Evolutionary conservation across 2,329 filamentous ascomycete genomes (phyloP).

Genomic region (Pyrenochaeta sp.): DNA sequence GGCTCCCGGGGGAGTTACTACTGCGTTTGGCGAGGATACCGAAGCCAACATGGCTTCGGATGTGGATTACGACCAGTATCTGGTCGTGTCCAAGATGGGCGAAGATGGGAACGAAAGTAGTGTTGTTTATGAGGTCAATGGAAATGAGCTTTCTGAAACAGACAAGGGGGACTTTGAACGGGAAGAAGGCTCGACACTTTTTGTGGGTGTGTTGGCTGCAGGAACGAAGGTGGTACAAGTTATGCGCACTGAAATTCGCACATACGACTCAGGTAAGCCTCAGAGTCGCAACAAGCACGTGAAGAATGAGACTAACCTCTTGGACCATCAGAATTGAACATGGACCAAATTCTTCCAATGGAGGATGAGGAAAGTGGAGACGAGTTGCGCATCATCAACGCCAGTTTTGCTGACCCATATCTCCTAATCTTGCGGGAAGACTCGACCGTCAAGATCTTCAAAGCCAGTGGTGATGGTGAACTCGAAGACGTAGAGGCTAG

Average conservation of each 20-base stretch:
- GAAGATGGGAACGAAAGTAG: slow-evolving; percentile 76
- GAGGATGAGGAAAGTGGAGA: slow-evolving; percentile 81
- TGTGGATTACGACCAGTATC: slow-evolving; percentile 76
- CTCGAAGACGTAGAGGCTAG: slow-evolving; percentile 80
- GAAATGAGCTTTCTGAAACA: slow-evolving; percentile 76
- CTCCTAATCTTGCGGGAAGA: slow-evolving; percentile 85
- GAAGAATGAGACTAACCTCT: not conserved
- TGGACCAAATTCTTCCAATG: slow-evolving; percentile 92
- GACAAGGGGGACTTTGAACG: slow-evolving; percentile 90
- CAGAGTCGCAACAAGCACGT: not conserved
- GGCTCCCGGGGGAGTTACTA: slow-evolving; percentile 64
- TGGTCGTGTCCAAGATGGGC: slow-evolving; percentile 79
- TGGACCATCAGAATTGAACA: slow-evolving; percentile 71
- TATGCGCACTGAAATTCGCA: slow-evolving; percentile 83
- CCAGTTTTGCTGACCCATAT: slow-evolving; percentile 88
- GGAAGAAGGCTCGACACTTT: slow-evolving; percentile 84
- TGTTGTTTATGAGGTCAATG: slow-evolving; percentile 79
- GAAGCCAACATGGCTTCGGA: slow-evolving; percentile 54
- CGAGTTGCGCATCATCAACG: slow-evolving; percentile 79
- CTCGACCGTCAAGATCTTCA: slow-evolving; percentile 78
- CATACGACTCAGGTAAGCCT: slow-evolving; percentile 84
- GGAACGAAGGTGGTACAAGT: slow-evolving; percentile 87
- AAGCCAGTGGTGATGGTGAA: slow-evolving; percentile 82
- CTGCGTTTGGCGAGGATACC: slow-evolving; percentile 55
- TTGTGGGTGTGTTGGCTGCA: slow-evolving; percentile 83